Conservation (phyloP, 257 asterid genomes). For the Solanum stenotomum region DNA sequence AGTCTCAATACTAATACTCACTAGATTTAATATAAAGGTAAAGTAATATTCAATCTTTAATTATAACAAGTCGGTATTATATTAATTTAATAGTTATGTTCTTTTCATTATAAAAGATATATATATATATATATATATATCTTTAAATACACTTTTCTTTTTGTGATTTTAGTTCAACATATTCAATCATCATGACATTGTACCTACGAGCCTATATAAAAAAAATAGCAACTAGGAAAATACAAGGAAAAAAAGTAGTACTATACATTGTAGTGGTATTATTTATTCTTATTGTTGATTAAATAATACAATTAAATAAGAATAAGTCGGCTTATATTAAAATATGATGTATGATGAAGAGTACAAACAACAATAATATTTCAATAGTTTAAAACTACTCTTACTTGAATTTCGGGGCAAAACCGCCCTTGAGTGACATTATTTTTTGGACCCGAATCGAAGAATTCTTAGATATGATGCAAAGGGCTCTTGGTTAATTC, state of each 20-base stretch:
- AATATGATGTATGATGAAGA: neutral
- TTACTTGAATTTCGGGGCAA: neutral
- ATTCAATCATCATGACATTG: neutral
- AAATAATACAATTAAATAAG: no score
- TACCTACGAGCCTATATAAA: neutral
- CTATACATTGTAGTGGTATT: neutral
- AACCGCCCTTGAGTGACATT: neutral
- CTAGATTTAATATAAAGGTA: neutral
- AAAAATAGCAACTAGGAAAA: neutral
- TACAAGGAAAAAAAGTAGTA: neutral
- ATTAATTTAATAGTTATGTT: no score
- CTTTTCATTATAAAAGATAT: no score
- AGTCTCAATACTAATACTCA: neutral
- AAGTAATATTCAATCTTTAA: neutral
- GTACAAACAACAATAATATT: neutral
- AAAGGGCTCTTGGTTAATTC: no score
- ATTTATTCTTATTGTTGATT: neutral
- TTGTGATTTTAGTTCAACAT: neutral
- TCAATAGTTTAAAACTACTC: neutral
- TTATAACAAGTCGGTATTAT: neutral
- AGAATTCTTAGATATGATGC: no score
- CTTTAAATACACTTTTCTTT: neutral
- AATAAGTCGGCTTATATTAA: neutral
- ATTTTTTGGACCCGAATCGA: no score
- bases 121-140: no score